These are phyloP conservation scores for Eimeria falciformis DNA, from an alignment of 169 alveolate genomes.

Conservation along the genomic window DNA sequence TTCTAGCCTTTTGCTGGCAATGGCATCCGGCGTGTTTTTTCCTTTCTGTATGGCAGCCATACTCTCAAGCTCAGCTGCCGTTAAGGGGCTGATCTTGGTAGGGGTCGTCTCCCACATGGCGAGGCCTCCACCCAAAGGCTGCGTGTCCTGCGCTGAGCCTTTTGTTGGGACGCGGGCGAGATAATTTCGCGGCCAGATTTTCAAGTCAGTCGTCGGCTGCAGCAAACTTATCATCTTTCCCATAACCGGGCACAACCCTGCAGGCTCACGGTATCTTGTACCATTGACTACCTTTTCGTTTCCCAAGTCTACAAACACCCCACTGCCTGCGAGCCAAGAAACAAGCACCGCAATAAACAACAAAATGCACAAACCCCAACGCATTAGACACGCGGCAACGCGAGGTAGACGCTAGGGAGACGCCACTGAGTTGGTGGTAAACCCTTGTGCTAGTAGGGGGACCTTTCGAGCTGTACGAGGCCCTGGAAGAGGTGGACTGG, in stretches of 20 bases:
- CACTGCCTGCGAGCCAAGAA: constrained; percentile 53
- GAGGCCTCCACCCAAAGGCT: constrained; percentile 73
- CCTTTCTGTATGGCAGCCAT: neutral
- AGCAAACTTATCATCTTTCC: constrained; percentile 45
- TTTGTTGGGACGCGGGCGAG: constrained; percentile 36
- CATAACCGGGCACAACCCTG: constrained; percentile 55
- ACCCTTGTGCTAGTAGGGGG: neutral
- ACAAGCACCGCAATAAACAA: neutral
- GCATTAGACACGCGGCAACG: neutral
- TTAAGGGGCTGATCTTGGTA: constrained; percentile 34
- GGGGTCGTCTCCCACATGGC: constrained; percentile 56
- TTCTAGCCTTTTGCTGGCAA: neutral
- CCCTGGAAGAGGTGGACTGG: neutral
- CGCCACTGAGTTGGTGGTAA: neutral
- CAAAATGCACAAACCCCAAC: neutral
- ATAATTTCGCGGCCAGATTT: constrained; percentile 55
- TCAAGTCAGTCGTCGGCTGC: constrained; percentile 61
- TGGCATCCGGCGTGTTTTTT: neutral
- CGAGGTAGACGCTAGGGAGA: neutral
- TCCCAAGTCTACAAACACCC: constrained; percentile 75
- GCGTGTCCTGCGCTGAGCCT: constrained; percentile 39
- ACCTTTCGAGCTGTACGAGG: neutral
- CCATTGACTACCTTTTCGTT: constrained; percentile 5
- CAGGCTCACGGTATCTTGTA: constrained; percentile 66
- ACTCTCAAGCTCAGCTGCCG: constrained; percentile 31